A percentile compares a stretch with the other conserved stretches of the same genome.
phyloP scores from a whole-genome alignment of 2,329 filamentous ascomycete species.

The Zasmidium angulare region DNA sequence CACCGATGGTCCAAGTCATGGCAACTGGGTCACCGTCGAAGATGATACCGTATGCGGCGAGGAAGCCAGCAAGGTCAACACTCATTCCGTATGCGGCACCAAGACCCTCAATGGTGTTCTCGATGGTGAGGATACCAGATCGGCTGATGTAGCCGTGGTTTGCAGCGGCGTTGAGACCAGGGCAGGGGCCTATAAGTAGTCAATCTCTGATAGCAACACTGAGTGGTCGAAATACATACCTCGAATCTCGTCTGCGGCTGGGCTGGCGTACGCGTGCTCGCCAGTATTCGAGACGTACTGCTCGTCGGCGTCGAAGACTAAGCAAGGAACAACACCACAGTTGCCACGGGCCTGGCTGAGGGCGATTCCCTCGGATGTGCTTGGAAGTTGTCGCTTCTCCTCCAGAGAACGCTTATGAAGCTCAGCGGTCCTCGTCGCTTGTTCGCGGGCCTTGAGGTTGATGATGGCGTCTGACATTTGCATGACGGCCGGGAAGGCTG shows the following conservation, averaged over 20 bases:
- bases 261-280: slow-evolving; percentile 8
- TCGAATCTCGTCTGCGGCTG: slow-evolving; percentile 20
- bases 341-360: slow-evolving; percentile 9
- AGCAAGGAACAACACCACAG: slow-evolving; percentile 11
- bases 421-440: slow-evolving; percentile 1
- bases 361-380: slow-evolving; percentile 2
- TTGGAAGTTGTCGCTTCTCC: slow-evolving; percentile 7
- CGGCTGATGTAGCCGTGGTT: slow-evolving; percentile 22
- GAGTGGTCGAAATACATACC: background rate
- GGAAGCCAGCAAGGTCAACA: slow-evolving; percentile 20
- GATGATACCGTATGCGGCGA: slow-evolving; percentile 32
- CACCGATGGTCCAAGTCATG: slow-evolving; percentile 23
- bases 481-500: slow-evolving; percentile 11
- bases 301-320: slow-evolving; percentile 6
- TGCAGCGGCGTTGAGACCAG: slow-evolving; percentile 28
- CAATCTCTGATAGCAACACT: background rate
- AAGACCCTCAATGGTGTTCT: slow-evolving; percentile 14
- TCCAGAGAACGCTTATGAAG: slow-evolving; percentile 10
- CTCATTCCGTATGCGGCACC: slow-evolving; percentile 12
- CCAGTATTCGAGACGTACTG: slow-evolving; percentile 13
- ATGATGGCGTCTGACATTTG: background rate
- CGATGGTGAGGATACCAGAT: slow-evolving; percentile 8
- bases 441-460: slow-evolving; percentile 1
- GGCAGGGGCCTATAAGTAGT: slow-evolving; percentile 19
- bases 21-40: slow-evolving; percentile 17